Evolutionary conservation across 129 eudicot species (phyloP).

Genomic region (Arctium lappa): DNA sequence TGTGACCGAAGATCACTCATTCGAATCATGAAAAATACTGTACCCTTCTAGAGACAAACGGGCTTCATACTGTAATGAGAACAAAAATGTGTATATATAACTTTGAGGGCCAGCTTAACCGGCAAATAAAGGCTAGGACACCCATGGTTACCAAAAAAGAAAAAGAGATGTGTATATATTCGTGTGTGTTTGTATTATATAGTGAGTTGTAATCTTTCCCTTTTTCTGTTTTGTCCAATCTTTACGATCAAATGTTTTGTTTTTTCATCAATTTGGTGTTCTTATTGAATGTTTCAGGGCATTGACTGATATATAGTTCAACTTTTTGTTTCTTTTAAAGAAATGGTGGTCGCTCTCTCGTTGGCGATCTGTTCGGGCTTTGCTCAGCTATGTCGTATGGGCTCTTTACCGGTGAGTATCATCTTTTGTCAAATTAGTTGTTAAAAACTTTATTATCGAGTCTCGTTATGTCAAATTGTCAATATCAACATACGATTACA

Average conservation of each 20-base stretch:
- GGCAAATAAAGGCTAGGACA: background rate
- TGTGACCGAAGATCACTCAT: background rate
- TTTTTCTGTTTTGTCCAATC: background rate
- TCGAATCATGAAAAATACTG: background rate
- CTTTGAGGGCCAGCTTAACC: no score
- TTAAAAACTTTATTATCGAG: background rate
- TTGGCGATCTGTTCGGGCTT: slow-evolving; percentile 96
- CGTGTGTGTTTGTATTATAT: background rate
- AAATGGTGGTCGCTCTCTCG: slow-evolving; percentile 73
- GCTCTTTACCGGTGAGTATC: slow-evolving; percentile 76
- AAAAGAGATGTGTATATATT: background rate
- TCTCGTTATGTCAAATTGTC: background rate
- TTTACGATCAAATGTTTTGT: background rate
- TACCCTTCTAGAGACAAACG: background rate
- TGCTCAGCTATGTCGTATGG: slow-evolving; percentile 90
- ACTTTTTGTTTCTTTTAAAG: slow-evolving; percentile 80
- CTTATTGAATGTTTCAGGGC: slow-evolving; percentile 54
- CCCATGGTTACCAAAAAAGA: background rate
- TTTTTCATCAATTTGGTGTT: slow-evolving; percentile 42
- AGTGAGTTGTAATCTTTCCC: slow-evolving; percentile 10
- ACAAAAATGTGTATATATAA: no score
- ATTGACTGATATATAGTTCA: slow-evolving; percentile 64
- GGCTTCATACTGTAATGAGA: background rate
- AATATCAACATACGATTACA: background rate
- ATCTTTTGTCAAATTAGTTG: slow-evolving; percentile 4